These are phyloP conservation scores for Atkinsonella hypoxylon DNA, from an alignment of 2,329 filamentous ascomycete species.

Conservation along the genomic window DNA sequence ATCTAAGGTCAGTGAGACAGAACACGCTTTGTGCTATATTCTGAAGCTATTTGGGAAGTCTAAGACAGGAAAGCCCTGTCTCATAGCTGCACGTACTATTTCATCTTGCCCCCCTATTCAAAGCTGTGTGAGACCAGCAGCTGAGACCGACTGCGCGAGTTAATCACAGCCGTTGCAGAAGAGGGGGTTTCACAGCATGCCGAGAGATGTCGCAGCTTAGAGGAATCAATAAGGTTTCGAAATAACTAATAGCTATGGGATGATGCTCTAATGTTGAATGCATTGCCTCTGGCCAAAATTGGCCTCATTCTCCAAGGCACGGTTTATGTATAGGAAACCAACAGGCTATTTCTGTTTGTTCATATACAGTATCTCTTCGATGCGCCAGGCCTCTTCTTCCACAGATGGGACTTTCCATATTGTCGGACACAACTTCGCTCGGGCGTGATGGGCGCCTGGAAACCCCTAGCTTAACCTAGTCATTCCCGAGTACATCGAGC, in stretches of 20 bases:
- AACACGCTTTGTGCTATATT: too few relatives aligned
- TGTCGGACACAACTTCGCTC: constrained; percentile 16
- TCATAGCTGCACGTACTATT: too few relatives aligned
- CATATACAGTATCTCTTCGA: constrained; percentile 74
- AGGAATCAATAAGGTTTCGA: too few relatives aligned
- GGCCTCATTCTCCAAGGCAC: constrained; percentile 52
- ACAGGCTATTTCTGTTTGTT: constrained; percentile 58
- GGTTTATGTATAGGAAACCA: neutral
- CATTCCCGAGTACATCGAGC: constrained; percentile 70
- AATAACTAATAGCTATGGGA: constrained; percentile 70
- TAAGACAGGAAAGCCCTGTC: too few relatives aligned
- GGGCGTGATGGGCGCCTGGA: constrained; percentile 49
- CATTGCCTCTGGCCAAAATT: constrained; percentile 69
- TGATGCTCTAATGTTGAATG: constrained; percentile 82
- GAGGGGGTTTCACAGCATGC: too few relatives aligned
- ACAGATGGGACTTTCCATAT: constrained; percentile 68
- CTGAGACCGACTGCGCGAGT: too few relatives aligned
- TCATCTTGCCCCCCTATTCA: too few relatives aligned
- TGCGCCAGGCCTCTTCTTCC: constrained; percentile 60
- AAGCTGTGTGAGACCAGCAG: too few relatives aligned
- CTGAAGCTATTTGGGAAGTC: too few relatives aligned
- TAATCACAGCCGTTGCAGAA: too few relatives aligned
- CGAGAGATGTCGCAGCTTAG: too few relatives aligned
- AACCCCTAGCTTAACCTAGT: constrained; percentile 72
- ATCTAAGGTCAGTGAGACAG: too few relatives aligned